A percentile compares a stretch with the other conserved stretches of the same genome.
These are phyloP conservation scores for Nidula microcarpa DNA, from an alignment of 768 basidiomycete species.

Conservation along the genomic window DNA sequence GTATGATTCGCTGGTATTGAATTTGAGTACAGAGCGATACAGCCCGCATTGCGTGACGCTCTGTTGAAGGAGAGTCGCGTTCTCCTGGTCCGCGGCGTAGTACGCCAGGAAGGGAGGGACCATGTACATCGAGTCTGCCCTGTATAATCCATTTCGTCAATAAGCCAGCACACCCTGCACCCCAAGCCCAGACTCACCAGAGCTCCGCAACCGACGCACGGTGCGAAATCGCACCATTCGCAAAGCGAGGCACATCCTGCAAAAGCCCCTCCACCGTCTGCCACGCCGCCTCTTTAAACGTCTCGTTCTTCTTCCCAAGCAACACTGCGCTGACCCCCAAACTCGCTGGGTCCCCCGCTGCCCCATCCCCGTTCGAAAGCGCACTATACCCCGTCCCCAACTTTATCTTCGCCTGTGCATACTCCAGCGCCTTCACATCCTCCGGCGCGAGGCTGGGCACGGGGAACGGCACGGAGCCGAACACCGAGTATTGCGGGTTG, in stretches of 20 bases:
- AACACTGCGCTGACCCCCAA: constrained; percentile 41
- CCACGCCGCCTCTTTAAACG: constrained; percentile 32
- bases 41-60: constrained; percentile 46
- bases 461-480: constrained; percentile 20
- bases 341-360: constrained; percentile 56
- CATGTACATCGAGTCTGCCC: constrained; percentile 59
- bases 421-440: constrained; percentile 13
- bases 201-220: constrained; percentile 44
- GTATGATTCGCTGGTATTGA: background rate
- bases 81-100: constrained; percentile 35
- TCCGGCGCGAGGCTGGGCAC: constrained; percentile 9
- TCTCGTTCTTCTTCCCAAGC: constrained; percentile 32
- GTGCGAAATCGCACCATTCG: constrained; percentile 54
- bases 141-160: constrained; percentile 7
- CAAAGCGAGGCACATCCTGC: constrained; percentile 31
- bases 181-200: constrained; percentile 26
- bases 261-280: constrained; percentile 42
- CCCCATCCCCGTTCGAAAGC: constrained; percentile 37
- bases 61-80: constrained; percentile 29
- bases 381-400: constrained; percentile 17
- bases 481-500: constrained; percentile 20
- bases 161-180: background rate
- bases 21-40: constrained; percentile 41
- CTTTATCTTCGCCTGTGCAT: constrained; percentile 11
- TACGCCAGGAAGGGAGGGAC: constrained; percentile 57